phyloP scores from a whole-genome alignment of 2,329 filamentous ascomycete genomes.

The Alternaria consortialis region DNA sequence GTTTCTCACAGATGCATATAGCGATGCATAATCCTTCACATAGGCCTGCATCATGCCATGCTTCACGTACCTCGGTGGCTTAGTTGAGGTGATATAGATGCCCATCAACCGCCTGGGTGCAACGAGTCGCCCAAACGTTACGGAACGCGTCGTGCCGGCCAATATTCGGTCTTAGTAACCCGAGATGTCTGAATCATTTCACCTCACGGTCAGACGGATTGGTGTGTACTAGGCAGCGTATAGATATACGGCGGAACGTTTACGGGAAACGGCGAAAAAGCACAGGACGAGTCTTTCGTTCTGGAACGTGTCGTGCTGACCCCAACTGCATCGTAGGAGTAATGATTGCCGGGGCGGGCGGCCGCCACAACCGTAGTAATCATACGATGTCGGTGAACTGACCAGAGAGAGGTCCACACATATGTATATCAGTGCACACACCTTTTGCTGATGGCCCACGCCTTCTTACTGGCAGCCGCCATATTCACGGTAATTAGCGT shows the following conservation, averaged over 20 bases:
- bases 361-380: slow-evolving; percentile 7
- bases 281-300: neutral
- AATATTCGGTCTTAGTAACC: neutral
- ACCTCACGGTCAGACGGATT: neutral
- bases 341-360: neutral
- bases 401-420: neutral
- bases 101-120: neutral
- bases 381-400: neutral
- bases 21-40: neutral
- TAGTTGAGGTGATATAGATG: slow-evolving; percentile 1
- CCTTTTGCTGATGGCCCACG: neutral
- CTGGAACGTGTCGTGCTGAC: slow-evolving; percentile 2
- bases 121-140: slow-evolving; percentile 1
- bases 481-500: neutral
- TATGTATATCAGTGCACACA: slow-evolving; percentile 2
- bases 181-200: neutral
- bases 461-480: neutral
- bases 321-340: neutral
- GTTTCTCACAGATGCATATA: neutral
- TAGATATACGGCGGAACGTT: slow-evolving; percentile 1
- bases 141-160: slow-evolving; percentile 4
- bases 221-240: neutral
- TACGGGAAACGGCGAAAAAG: neutral
- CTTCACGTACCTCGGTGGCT: neutral
- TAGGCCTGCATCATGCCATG: slow-evolving; percentile 4